A percentile compares a stretch with the other conserved stretches of the same genome.
Conservation (phyloP, 1,139 yeast species). For the Pichia sp. region DNA sequence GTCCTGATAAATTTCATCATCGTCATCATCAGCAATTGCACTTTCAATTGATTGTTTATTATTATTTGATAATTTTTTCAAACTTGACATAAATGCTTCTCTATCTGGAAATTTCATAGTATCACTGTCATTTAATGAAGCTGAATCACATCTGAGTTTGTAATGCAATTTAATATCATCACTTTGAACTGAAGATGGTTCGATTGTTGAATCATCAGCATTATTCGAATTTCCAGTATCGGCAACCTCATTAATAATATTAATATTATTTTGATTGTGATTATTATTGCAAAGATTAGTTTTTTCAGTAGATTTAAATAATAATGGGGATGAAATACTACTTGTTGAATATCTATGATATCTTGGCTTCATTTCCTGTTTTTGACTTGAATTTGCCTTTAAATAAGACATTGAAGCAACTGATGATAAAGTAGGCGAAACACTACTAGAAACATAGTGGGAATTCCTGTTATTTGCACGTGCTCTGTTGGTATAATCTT, state of each 20-base stretch:
- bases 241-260: background rate
- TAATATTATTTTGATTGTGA: background rate
- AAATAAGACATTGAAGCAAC: slow-evolving; percentile 6
- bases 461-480: slow-evolving; percentile 12
- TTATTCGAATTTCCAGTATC: background rate
- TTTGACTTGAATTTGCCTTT: background rate
- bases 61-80: slow-evolving; percentile 9
- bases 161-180: slow-evolving; percentile 19
- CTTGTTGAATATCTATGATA: slow-evolving; percentile 27
- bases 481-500: slow-evolving; percentile 25
- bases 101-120: slow-evolving; percentile 25
- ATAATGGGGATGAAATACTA: slow-evolving; percentile 15
- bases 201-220: slow-evolving; percentile 3
- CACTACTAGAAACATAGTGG: slow-evolving; percentile 11
- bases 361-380: too few species aligned
- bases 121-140: slow-evolving; percentile 23
- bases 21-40: slow-evolving; percentile 24
- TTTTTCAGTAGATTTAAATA: background rate
- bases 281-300: background rate
- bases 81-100: slow-evolving; percentile 14
- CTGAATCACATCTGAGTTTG: slow-evolving; percentile 11
- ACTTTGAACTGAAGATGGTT: slow-evolving; percentile 20
- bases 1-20: slow-evolving; percentile 20
- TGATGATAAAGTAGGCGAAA: slow-evolving; percentile 9
- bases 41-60: slow-evolving; percentile 13